phyloP scores from a whole-genome alignment of 352 stramenopile species.

The Peronospora farinosa region DNA sequence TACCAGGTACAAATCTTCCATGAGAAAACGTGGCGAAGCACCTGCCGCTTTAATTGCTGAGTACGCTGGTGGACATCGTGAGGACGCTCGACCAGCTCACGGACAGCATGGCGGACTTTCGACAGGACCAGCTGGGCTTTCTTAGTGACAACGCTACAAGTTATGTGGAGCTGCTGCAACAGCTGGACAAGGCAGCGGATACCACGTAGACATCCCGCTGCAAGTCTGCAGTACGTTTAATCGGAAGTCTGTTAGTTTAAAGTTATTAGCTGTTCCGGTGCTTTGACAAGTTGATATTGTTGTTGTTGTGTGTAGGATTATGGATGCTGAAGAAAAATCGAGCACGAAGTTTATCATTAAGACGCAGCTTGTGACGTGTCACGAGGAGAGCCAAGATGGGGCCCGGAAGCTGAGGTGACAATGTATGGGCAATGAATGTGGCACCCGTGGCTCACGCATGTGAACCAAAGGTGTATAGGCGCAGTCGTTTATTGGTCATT shows the following conservation, averaged over 20 bases:
- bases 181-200: constrained; percentile 36
- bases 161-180: constrained; percentile 72
- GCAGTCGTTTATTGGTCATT: too few relatives aligned
- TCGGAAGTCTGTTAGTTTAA: background rate
- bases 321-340: constrained; percentile 44
- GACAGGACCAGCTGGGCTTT: constrained; percentile 52
- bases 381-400: too few relatives aligned
- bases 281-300: background rate
- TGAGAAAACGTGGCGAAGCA: constrained; percentile 58
- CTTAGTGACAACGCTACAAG: constrained; percentile 48
- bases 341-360: constrained; percentile 69
- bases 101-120: constrained; percentile 51
- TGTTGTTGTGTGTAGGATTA: constrained; percentile 35
- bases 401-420: constrained; percentile 23
- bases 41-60: constrained; percentile 45
- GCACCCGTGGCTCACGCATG: too few relatives aligned
- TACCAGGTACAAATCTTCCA: constrained; percentile 23
- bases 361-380: constrained; percentile 49
- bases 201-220: constrained; percentile 53
- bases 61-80: constrained; percentile 49
- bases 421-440: too few relatives aligned
- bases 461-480: too few relatives aligned
- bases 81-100: constrained; percentile 63
- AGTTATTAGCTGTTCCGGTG: background rate
- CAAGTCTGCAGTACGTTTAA: constrained; percentile 33